These are phyloP conservation scores for Phytopythium montanum DNA, from an alignment of 352 stramenopile species.

Conservation along the genomic window DNA sequence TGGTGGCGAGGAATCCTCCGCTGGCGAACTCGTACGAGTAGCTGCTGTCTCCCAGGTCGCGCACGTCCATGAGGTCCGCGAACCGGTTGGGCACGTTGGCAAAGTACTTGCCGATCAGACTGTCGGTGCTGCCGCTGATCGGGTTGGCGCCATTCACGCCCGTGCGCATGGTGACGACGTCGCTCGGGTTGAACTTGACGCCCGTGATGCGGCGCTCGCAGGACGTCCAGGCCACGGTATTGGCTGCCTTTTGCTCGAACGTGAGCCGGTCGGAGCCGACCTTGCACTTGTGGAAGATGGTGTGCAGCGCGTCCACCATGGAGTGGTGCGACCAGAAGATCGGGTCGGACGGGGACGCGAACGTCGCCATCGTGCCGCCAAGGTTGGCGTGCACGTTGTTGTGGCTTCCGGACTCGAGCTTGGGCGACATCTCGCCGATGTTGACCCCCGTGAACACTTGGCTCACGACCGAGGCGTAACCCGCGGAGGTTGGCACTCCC, in stretches of 20 bases:
- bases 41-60: constrained; percentile 41
- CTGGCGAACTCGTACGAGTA: constrained; percentile 55
- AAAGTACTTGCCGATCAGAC: constrained; percentile 40
- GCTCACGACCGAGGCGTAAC: constrained; percentile 40
- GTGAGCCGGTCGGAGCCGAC: constrained; percentile 38
- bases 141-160: constrained; percentile 29
- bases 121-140: constrained; percentile 30
- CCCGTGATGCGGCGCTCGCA: constrained; percentile 29
- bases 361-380: constrained; percentile 38
- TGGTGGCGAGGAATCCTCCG: constrained; percentile 31
- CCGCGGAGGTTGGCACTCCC: constrained; percentile 24
- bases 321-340: constrained; percentile 79
- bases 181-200: constrained; percentile 33
- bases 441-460: constrained; percentile 45
- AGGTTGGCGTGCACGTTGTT: constrained; percentile 60
- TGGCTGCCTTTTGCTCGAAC: constrained; percentile 39
- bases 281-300: constrained; percentile 69
- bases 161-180: constrained; percentile 41
- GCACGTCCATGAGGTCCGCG: constrained; percentile 40
- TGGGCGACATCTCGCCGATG: constrained; percentile 49
- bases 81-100: constrained; percentile 29
- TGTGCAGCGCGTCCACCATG: constrained; percentile 63
- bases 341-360: constrained; percentile 48
- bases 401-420: constrained; percentile 47
- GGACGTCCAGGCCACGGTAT: constrained; percentile 42